Base-by-base conservation (phyloP, 495 filamentous ascomycete genomes). In the Neurospora intermedia region DNA sequence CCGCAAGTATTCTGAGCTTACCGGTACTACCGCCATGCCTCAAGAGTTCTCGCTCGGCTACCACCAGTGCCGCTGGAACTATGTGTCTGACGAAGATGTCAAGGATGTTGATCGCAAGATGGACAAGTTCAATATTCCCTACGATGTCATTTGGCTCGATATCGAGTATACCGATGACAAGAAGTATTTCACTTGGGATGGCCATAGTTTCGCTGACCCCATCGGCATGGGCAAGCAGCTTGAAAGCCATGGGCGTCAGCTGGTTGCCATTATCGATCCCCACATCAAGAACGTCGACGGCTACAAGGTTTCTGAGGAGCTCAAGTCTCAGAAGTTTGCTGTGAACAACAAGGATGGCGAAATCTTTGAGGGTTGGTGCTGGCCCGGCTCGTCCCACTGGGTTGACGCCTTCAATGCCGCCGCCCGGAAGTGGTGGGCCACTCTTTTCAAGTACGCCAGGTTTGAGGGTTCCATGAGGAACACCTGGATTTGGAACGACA, bases 21-120 rank as follows among this genome's bases (percentile, higher is more conserved):
- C 96, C 6, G 96, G 96, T n/a, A 94, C 90, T 75, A 94, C 93
- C 35, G 88, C 93, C 72, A 87, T 99, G 75, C 96, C 96, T 6
- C 93, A 97, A 78, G 89, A 93, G 72, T 99, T 98, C 77, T 87
- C 95, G 6, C 89, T 98, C 73, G 96, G 86, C 15, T 97, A 99
- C 80, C 96, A 99, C 77, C 96, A 99, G 80, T 98, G 96, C 81
- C 91, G 96, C 75, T 99, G 96, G 96, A 99, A 99, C 83, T 99
- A 99, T 79, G 89, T 97, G 75, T 96, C 93, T 3, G 94, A 98
- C 76, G 93, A 97, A 72, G 96, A 99, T 81, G 94, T 99, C 73
- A 95, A 92, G 80, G 93, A 98, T 79, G 94, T 99, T 70, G 94
- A 98, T 79, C 89, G 92, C 74, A 97, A 96, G 79, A 96, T 99